These are phyloP conservation scores for Fusarium pilosicola DNA, from an alignment of 2,329 filamentous ascomycete species.

Conservation along the genomic window DNA sequence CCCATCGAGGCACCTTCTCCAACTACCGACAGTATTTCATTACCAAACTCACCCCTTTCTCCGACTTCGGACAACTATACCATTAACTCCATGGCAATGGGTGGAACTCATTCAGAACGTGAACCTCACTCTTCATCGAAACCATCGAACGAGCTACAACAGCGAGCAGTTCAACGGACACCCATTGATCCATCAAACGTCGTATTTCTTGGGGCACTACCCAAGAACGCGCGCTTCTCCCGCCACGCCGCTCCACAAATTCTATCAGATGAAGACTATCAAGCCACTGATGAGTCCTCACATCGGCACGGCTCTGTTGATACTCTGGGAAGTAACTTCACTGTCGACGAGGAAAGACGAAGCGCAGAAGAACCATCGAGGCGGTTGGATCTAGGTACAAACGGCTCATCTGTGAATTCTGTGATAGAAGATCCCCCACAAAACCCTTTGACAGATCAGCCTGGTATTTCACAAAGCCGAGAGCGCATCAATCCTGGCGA, in stretches of 20 bases:
- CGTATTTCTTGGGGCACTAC: conserved; percentile 65
- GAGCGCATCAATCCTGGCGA: conserved; percentile 56
- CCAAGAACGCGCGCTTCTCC: conserved; percentile 55
- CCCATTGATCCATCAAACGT: conserved; percentile 64
- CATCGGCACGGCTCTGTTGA: conserved; percentile 43
- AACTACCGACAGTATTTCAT: conserved; percentile 20
- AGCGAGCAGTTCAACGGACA: conserved; percentile 54
- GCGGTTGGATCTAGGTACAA: conserved; percentile 34
- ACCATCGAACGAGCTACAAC: conserved; percentile 2
- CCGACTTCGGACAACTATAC: conserved; percentile 24
- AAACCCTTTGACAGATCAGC: not conserved
- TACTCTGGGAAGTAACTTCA: conserved; percentile 67
- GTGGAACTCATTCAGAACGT: conserved; percentile 12
- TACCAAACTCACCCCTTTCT: conserved; percentile 28
- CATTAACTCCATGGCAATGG: conserved; percentile 6
- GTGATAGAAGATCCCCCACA: not conserved
- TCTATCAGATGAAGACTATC: conserved; percentile 3
- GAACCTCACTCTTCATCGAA: conserved; percentile 5
- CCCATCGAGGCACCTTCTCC: conserved; percentile 56
- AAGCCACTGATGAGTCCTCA: not conserved
- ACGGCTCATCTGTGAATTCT: not conserved
- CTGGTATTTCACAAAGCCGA: conserved; percentile 44
- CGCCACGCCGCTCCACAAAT: conserved; percentile 18
- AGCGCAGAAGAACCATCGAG: conserved; percentile 44
- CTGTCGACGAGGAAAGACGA: conserved; percentile 60